Percentiles rank a stretch among this genome's conserved stretches.
These are phyloP conservation scores for Chlorella sp. DNA, from an alignment of 139 green algal genomes.

Conservation along the genomic window DNA sequence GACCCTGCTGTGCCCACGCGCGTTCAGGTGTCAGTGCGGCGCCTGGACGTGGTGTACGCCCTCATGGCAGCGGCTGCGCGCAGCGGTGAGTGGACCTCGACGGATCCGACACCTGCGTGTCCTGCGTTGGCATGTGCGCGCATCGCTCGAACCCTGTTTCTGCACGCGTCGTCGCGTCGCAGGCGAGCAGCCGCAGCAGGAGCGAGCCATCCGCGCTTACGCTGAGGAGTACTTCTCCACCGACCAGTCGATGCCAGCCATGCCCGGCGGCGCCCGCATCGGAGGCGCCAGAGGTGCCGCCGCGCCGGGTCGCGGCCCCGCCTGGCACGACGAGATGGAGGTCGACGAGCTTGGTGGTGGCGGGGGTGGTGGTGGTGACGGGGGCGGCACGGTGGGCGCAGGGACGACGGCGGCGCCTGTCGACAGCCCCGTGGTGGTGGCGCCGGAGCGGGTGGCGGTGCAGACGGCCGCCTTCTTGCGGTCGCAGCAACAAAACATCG, in stretches of 20 bases:
- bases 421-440: neutral
- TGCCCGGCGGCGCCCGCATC: neutral
- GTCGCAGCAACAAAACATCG: neutral
- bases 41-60: constrained; percentile 28
- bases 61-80: constrained; percentile 20
- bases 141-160: no score
- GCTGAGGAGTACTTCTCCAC: constrained; percentile 52
- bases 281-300: neutral
- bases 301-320: neutral
- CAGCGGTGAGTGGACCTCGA: constrained; percentile 13
- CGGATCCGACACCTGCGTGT: no score
- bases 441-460: neutral
- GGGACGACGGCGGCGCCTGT: neutral
- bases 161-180: neutral
- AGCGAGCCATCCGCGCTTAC: constrained; percentile 32
- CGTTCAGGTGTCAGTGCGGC: constrained; percentile 12
- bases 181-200: constrained; percentile 15
- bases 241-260: neutral
- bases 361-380: neutral
- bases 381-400: neutral
- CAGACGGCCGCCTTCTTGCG: constrained; percentile 9
- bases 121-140: no score
- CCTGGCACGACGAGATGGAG: no score
- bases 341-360: neutral
- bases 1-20: no score